Percentiles rank a stretch among this genome's conserved stretches.
These are phyloP conservation scores for Triticum aestivum DNA, from an alignment of 176 grass and related monocot genomes.

Conservation along the genomic window DNA sequence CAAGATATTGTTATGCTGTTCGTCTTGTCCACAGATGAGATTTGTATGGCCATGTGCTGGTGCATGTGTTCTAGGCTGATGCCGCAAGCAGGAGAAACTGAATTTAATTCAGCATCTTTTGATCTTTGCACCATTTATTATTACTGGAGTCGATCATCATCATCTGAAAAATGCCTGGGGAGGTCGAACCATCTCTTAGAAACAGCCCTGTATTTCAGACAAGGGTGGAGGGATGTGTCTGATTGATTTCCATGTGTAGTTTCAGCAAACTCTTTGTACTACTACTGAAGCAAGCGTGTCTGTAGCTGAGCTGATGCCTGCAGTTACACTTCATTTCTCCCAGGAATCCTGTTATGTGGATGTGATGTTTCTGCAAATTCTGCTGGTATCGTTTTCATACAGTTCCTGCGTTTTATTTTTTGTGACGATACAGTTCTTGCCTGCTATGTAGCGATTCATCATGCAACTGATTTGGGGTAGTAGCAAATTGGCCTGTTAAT, in stretches of 20 bases:
- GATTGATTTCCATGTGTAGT: too few relatives aligned
- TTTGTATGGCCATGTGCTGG: not conserved
- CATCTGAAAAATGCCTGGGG: not conserved
- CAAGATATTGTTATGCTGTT: not conserved
- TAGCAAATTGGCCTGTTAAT: too few relatives aligned
- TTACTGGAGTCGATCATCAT: not conserved
- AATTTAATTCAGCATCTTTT: not conserved
- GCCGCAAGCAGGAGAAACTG: not conserved
- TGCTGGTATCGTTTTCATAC: not conserved
- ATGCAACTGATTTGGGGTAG: too few relatives aligned
- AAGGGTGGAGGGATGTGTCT: too few relatives aligned
- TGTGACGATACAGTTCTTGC: too few relatives aligned
- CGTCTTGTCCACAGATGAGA: not conserved
- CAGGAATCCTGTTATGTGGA: not conserved
- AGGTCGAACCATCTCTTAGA: not conserved
- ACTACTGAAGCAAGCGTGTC: not conserved
- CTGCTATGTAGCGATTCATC: too few relatives aligned
- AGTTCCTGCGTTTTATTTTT: too few relatives aligned
- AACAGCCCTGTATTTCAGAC: not conserved
- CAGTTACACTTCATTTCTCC: not conserved
- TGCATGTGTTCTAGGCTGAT: too few relatives aligned
- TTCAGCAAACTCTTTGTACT: too few relatives aligned
- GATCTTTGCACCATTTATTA: not conserved
- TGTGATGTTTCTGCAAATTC: not conserved
- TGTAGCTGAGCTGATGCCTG: not conserved